Conservation (phyloP, 1,139 yeast genomes). For the Yamadazyma siamensis region DNA sequence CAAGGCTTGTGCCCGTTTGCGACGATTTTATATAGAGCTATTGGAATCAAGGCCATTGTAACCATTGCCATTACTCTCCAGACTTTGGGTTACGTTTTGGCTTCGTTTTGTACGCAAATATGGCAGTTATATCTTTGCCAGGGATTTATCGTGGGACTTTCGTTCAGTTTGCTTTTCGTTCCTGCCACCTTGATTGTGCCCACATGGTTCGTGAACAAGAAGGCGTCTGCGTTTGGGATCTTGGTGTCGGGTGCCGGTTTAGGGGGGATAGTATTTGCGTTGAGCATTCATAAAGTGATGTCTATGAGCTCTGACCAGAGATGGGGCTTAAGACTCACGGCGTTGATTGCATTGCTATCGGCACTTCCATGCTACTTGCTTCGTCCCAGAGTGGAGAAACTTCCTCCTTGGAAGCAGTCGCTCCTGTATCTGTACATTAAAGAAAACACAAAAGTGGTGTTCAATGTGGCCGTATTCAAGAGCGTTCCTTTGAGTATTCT, state of each 20-base stretch:
- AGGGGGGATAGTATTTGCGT: constrained; percentile 60
- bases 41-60: constrained; percentile 37
- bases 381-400: constrained; percentile 40
- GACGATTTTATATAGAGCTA: constrained; percentile 27
- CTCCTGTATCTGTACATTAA: constrained; percentile 18
- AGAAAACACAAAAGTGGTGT: constrained; percentile 20
- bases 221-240: constrained; percentile 61
- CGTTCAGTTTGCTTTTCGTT: constrained; percentile 56
- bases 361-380: constrained; percentile 33
- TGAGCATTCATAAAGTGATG: constrained; percentile 46
- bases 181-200: constrained; percentile 60
- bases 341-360: constrained; percentile 33
- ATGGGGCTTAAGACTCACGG: constrained; percentile 64
- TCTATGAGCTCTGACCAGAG: constrained; percentile 50
- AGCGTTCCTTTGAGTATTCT: constrained; percentile 40
- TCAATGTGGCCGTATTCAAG: constrained; percentile 28
- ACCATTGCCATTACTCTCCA: constrained; percentile 49
- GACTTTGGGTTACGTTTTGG: constrained; percentile 56
- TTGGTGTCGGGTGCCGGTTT: constrained; percentile 61
- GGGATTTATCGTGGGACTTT: constrained; percentile 62
- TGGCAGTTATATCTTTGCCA: constrained; percentile 71
- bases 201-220: constrained; percentile 57
- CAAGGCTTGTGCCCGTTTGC: constrained; percentile 57
- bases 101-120: constrained; percentile 57
- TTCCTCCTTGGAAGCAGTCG: constrained; percentile 18